Conservation (phyloP, 2,329 filamentous ascomycete species). For the Lasiodiplodia hormozganensis region DNA sequence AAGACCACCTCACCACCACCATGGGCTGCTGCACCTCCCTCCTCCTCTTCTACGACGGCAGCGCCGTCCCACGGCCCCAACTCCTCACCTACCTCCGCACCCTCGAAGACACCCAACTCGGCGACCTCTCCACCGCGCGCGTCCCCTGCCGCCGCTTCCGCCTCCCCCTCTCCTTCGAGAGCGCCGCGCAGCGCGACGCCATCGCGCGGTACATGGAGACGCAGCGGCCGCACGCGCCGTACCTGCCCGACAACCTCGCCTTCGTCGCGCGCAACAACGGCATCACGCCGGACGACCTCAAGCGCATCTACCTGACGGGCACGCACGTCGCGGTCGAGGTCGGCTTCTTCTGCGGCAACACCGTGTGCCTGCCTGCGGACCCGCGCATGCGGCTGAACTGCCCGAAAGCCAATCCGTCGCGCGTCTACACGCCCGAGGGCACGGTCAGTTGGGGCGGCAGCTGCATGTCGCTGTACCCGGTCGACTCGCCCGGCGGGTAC, state of each 20-base stretch:
- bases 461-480: constrained; percentile 62
- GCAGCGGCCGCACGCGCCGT: constrained; percentile 66
- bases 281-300: constrained; percentile 56
- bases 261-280: constrained; percentile 65
- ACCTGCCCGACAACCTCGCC: constrained; percentile 67
- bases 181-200: constrained; percentile 56
- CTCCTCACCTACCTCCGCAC: constrained; percentile 48
- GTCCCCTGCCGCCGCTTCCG: constrained; percentile 52
- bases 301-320: constrained; percentile 59
- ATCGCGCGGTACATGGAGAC: constrained; percentile 67
- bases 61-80: constrained; percentile 43
- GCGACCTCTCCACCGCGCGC: constrained; percentile 49
- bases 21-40: constrained; percentile 59
- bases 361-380: constrained; percentile 60
- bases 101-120: constrained; percentile 49
- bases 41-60: constrained; percentile 51
- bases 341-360: constrained; percentile 63
- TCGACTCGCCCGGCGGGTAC: constrained; percentile 64
- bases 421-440: constrained; percentile 64
- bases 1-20: constrained; percentile 55
- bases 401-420: constrained; percentile 64
- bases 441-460: constrained; percentile 63
- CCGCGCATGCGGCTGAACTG: constrained; percentile 61
- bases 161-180: constrained; percentile 53
- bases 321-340: constrained; percentile 61